A percentile compares a stretch with the other conserved stretches of the same genome.
These are phyloP conservation scores for Candida mattraensis DNA, from an alignment of 805 yeast genomes.

Conservation along the genomic window DNA sequence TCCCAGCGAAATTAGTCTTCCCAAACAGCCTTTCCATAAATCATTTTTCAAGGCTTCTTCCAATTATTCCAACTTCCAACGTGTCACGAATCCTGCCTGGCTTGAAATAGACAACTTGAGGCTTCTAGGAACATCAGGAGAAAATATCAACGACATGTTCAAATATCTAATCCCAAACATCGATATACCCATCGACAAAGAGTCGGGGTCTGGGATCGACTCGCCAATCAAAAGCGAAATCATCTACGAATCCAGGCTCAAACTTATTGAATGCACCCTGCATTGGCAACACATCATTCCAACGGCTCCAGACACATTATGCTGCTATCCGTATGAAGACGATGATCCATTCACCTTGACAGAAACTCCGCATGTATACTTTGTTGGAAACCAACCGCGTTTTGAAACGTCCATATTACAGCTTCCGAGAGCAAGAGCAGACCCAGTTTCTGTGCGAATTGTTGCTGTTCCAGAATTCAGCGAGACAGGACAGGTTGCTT, in stretches of 20 bases:
- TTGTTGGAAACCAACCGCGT: constrained; percentile 78
- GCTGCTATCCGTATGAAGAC: constrained; percentile 80
- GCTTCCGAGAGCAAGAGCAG: constrained; percentile 35
- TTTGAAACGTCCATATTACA: constrained; percentile 48
- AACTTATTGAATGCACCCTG: constrained; percentile 65
- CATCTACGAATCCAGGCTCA: constrained; percentile 58
- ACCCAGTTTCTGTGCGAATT: constrained; percentile 41
- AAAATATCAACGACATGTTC: constrained; percentile 73
- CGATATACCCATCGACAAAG: constrained; percentile 25
- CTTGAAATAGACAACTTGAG: constrained; percentile 55
- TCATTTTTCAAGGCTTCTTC: constrained; percentile 56
- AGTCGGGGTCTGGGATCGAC: constrained; percentile 19
- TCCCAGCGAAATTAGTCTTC: constrained; percentile 81
- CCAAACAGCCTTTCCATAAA: constrained; percentile 87
- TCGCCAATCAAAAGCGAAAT: constrained; percentile 28
- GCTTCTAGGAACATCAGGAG: constrained; percentile 79
- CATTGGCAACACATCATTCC: constrained; percentile 88
- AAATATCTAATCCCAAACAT: constrained; percentile 57
- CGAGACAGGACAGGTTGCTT: constrained; percentile 60
- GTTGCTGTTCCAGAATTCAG: constrained; percentile 72
- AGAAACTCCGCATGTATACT: constrained; percentile 83
- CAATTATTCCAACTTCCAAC: constrained; percentile 36
- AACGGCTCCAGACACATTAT: constrained; percentile 93
- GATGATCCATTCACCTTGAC: constrained; percentile 78
- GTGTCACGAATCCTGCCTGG: constrained; percentile 76